Percentiles rank a stretch among this genome's conserved stretches.
Evolutionary conservation across 345 rosid genomes (phyloP).

Genomic region (Corchorus capsularis): DNA sequence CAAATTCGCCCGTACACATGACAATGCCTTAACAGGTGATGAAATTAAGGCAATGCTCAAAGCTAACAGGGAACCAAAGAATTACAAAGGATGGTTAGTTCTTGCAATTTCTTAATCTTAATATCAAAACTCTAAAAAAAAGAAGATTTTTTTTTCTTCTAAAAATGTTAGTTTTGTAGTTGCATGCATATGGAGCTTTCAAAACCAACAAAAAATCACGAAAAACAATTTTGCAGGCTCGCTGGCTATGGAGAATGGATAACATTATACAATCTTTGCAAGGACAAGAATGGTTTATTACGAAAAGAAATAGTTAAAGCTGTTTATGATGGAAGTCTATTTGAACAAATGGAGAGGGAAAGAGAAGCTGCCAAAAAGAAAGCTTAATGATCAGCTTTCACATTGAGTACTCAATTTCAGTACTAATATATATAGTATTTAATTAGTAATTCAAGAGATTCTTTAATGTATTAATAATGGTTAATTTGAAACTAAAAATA

Average conservation of each 20-base stretch:
- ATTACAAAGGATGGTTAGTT: constrained; percentile 56
- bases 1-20: constrained; percentile 50
- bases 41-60: constrained; percentile 53
- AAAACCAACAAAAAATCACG: too few relatives aligned
- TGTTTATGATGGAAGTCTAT: too few relatives aligned
- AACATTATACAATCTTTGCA: constrained; percentile 49
- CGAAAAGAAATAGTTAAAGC: constrained; percentile 26
- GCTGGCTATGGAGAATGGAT: constrained; percentile 77
- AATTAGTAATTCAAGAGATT: neutral
- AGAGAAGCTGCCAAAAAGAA: constrained; percentile 30
- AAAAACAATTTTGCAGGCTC: constrained; percentile 41
- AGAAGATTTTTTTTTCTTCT: neutral
- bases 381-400: constrained; percentile 29
- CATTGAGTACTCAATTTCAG: neutral
- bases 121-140: neutral
- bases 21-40: constrained; percentile 46
- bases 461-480: neutral
- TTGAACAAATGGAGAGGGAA: too few relatives aligned
- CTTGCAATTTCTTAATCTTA: neutral
- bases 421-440: neutral
- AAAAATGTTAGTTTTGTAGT: too few relatives aligned
- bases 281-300: constrained; percentile 2
- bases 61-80: constrained; percentile 57
- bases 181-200: too few relatives aligned
- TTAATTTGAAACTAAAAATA: neutral